phyloP scores from a whole-genome alignment of 2,329 filamentous ascomycete species.

The Venturia effusa region DNA sequence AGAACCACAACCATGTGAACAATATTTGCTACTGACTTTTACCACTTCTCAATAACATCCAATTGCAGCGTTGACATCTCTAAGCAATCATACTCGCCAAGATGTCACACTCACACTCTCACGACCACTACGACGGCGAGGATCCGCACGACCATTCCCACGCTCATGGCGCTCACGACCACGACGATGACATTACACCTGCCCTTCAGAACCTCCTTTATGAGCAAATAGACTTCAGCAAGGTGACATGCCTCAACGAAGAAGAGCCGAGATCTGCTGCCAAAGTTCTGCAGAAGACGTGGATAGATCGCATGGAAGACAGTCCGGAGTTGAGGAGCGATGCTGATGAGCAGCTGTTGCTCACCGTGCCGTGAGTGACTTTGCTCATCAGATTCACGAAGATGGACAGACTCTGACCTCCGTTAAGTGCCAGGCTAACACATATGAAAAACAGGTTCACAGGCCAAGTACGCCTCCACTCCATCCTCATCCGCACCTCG shows the following conservation, averaged over 20 bases:
- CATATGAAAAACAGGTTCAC: constrained; percentile 57
- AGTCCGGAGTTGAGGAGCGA: constrained; percentile 74
- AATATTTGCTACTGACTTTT: neutral
- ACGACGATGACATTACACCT: constrained; percentile 60
- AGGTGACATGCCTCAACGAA: constrained; percentile 79
- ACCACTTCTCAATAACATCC: neutral
- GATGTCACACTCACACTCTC: constrained; percentile 2
- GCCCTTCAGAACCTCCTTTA: constrained; percentile 87
- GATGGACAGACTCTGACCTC: neutral
- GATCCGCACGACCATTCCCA: constrained; percentile 24
- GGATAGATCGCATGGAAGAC: constrained; percentile 63
- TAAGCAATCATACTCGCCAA: neutral
- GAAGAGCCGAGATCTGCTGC: constrained; percentile 54
- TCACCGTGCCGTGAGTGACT: constrained; percentile 68
- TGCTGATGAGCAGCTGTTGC: constrained; percentile 85
- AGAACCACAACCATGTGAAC: neutral
- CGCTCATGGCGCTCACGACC: constrained; percentile 41
- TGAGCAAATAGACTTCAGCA: constrained; percentile 81
- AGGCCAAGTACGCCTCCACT: constrained; percentile 85
- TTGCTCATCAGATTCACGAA: neutral
- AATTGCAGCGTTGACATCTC: neutral
- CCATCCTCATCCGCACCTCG: constrained; percentile 74
- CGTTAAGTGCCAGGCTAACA: neutral
- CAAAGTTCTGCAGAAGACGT: constrained; percentile 78
- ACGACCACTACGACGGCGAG: constrained; percentile 11